phyloP scores from a whole-genome alignment of 768 basidiomycete species.

The Agrocybe pediades region DNA sequence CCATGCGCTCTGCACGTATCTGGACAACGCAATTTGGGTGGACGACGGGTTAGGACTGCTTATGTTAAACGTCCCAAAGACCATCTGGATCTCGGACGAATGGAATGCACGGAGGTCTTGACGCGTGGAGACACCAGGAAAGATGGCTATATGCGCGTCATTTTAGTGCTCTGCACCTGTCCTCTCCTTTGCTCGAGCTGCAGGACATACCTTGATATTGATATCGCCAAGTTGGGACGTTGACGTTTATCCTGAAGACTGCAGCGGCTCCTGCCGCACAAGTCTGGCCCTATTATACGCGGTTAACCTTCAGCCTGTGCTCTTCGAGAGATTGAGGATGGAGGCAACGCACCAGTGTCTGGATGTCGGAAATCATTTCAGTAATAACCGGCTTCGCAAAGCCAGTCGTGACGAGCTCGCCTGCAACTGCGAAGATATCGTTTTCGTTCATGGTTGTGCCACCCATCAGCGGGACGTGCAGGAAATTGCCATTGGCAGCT shows the following conservation, averaged over 20 bases:
- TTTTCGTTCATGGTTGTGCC: conserved; percentile 32
- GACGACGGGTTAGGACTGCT: conserved; percentile 11
- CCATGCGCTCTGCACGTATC: conserved; percentile 36
- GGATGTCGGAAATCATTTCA: neutral
- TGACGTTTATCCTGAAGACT: neutral
- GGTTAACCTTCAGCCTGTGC: neutral
- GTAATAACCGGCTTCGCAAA: neutral
- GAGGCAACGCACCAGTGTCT: neutral
- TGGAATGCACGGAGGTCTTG: conserved; percentile 36
- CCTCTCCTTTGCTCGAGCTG: neutral
- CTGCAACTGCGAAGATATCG: conserved; percentile 25
- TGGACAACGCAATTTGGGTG: conserved; percentile 27
- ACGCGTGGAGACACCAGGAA: conserved; percentile 30
- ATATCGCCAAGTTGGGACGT: neutral
- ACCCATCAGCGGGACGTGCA: conserved; percentile 25
- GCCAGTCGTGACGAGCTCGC: neutral
- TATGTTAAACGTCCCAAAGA: conserved; percentile 29
- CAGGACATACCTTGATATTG: neutral
- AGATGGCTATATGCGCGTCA: conserved; percentile 23
- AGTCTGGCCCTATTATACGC: neutral
- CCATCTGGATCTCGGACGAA: conserved; percentile 34
- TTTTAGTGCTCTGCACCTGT: neutral
- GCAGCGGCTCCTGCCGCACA: neutral
- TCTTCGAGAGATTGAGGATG: neutral
- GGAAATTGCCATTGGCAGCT: conserved; percentile 25